phyloP scores from a whole-genome alignment of 495 filamentous ascomycete species.

The Amphirosellinia nigrospora region DNA sequence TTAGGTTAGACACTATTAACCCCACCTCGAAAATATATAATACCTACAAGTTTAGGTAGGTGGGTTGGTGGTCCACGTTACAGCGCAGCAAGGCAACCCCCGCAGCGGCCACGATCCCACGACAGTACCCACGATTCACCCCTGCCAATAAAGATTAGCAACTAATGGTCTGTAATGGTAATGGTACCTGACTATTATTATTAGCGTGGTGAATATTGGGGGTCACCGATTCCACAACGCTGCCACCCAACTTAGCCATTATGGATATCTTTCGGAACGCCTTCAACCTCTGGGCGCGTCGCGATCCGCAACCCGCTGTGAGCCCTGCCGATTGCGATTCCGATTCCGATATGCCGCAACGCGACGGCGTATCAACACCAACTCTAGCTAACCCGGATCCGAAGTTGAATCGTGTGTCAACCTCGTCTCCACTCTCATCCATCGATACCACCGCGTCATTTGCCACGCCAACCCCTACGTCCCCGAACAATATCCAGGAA shows the following conservation, averaged over 20 bases:
- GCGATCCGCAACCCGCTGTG: not conserved
- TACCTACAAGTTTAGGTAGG: no score
- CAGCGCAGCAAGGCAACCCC: not conserved
- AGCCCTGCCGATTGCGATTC: not conserved
- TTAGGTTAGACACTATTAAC: no score
- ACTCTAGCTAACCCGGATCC: not conserved
- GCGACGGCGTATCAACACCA: not conserved
- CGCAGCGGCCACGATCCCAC: not conserved
- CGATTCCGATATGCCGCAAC: constrained; percentile 18
- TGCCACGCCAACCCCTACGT: constrained; percentile 2
- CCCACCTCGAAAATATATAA: no score
- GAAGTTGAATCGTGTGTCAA: not conserved
- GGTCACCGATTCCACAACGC: not conserved
- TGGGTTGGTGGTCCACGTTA: not conserved
- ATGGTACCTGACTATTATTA: not conserved
- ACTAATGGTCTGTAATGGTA: not conserved
- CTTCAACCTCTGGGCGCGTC: constrained; percentile 12
- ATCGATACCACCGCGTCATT: constrained; percentile 14
- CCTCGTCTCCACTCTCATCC: constrained; percentile 25
- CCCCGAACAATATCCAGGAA: not conserved
- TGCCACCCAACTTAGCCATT: not conserved
- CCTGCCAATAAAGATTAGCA: not conserved
- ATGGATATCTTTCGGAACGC: not conserved
- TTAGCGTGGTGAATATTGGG: not conserved
- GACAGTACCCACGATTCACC: not conserved